Evolutionary conservation across 805 yeast genomes (phyloP).

Genomic region (Kockiozyma suomiensis): DNA sequence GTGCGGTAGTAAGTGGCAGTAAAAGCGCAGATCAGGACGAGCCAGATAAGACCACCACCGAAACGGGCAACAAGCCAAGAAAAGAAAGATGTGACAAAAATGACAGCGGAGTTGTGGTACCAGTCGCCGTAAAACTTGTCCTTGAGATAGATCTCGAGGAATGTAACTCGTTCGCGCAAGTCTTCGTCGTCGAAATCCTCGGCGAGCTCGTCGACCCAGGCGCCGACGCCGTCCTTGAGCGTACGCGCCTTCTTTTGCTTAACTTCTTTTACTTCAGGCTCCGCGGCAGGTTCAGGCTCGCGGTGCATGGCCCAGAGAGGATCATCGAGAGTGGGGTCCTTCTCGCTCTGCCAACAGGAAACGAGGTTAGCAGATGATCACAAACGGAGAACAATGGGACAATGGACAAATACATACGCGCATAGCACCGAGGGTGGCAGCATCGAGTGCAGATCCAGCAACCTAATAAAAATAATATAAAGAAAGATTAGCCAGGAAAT

Average conservation of each 20-base stretch:
- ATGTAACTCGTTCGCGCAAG: constrained; percentile 54
- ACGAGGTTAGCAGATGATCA: too few species aligned
- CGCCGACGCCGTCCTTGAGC: constrained; percentile 10
- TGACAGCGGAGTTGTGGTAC: constrained; percentile 84
- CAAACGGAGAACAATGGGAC: not conserved
- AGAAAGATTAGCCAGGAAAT: not conserved
- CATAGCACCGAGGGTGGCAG: constrained; percentile 21
- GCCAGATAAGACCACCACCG: constrained; percentile 75
- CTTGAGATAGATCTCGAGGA: constrained; percentile 75
- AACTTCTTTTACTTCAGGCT: not conserved
- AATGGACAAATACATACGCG: constrained; percentile 4
- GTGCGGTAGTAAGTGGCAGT: constrained; percentile 76
- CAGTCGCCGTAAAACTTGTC: constrained; percentile 87
- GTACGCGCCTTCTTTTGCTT: constrained; percentile 1
- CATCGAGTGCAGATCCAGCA: constrained; percentile 28
- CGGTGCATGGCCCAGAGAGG: constrained; percentile 29
- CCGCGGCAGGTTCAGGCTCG: constrained; percentile 9
- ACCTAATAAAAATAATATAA: constrained; percentile 5
- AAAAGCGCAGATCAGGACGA: constrained; percentile 68
- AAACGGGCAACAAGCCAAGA: constrained; percentile 82
- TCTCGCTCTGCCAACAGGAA: constrained; percentile 19
- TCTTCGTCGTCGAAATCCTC: constrained; percentile 25
- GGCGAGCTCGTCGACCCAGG: constrained; percentile 21
- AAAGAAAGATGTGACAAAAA: constrained; percentile 65
- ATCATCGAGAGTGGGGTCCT: constrained; percentile 23